phyloP scores from a whole-genome alignment of 805 yeast species.

The Saturnispora diversa region DNA sequence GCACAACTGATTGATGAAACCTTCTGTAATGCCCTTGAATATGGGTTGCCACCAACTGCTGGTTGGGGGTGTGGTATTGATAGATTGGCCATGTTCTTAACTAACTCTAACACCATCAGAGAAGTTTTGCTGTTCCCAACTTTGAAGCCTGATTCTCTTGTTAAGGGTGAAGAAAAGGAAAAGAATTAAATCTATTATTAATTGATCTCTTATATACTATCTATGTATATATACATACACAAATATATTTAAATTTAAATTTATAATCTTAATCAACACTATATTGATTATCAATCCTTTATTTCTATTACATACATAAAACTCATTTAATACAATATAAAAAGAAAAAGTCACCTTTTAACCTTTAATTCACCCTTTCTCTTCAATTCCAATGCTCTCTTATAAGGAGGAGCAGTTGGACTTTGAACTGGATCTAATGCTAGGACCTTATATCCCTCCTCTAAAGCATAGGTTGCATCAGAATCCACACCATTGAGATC shows the following conservation, averaged over 20 bases:
- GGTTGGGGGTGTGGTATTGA: conserved; percentile 99
- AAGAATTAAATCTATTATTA: too few species aligned
- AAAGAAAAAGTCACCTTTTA: conserved; percentile 4
- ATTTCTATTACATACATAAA: too few species aligned
- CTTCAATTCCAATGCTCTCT: conserved; percentile 81
- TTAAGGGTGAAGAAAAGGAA: conserved; percentile 30
- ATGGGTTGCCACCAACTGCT: conserved; percentile 98
- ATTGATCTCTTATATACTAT: too few species aligned
- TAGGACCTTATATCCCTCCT: conserved; percentile 30
- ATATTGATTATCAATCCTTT: too few species aligned
- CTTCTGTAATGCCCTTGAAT: conserved; percentile 95
- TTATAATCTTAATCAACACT: too few species aligned
- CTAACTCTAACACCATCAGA: conserved; percentile 93
- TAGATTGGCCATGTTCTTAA: conserved; percentile 95
- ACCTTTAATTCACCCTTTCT: conserved; percentile 53
- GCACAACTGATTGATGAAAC: conserved; percentile 95
- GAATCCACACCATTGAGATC: conserved; percentile 79
- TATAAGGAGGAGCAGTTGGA: conserved; percentile 97
- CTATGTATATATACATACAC: background rate
- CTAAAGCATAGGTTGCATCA: conserved; percentile 82
- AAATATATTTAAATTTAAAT: too few species aligned
- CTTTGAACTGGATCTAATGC: conserved; percentile 87
- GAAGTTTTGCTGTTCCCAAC: conserved; percentile 98
- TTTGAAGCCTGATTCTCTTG: conserved; percentile 79
- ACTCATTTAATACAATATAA: too few species aligned